These are phyloP conservation scores for Ganoderma meredithae DNA, from an alignment of 1,284 basidiomycete species.

Conservation along the genomic window DNA sequence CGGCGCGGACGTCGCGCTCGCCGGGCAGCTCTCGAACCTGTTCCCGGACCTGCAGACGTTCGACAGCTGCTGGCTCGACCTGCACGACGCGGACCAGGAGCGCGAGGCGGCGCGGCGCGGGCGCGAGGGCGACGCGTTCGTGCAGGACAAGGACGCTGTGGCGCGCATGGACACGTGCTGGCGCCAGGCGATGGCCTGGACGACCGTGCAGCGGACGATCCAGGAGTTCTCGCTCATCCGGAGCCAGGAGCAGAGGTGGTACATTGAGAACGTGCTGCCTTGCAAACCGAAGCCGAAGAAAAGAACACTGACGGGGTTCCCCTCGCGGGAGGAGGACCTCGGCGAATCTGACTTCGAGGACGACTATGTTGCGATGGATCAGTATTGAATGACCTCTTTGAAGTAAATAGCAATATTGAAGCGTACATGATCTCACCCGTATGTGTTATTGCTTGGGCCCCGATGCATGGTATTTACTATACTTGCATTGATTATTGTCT, in stretches of 20 bases:
- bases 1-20: conserved; percentile 4
- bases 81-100: conserved; percentile 2
- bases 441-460: not conserved
- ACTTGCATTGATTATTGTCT: not conserved
- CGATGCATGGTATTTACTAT: not conserved
- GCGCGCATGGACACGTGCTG: not conserved
- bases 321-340: not conserved
- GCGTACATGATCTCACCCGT: not conserved
- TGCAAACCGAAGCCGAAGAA: not conserved
- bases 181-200: not conserved
- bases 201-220: not conserved
- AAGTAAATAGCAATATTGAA: not conserved
- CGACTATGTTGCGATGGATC: not conserved
- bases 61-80: conserved; percentile 1
- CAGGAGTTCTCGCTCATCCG: conserved; percentile 4
- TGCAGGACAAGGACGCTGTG: not conserved
- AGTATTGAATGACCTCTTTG: not conserved
- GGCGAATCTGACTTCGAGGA: not conserved
- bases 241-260: conserved; percentile 8
- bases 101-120: not conserved
- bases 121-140: conserved; percentile 6
- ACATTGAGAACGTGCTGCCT: not conserved
- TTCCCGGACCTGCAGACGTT: conserved; percentile 13
- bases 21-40: conserved; percentile 11
- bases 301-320: not conserved